Conservation (phyloP, 495 filamentous ascomycete genomes). For the Neurospora sp. region DNA sequence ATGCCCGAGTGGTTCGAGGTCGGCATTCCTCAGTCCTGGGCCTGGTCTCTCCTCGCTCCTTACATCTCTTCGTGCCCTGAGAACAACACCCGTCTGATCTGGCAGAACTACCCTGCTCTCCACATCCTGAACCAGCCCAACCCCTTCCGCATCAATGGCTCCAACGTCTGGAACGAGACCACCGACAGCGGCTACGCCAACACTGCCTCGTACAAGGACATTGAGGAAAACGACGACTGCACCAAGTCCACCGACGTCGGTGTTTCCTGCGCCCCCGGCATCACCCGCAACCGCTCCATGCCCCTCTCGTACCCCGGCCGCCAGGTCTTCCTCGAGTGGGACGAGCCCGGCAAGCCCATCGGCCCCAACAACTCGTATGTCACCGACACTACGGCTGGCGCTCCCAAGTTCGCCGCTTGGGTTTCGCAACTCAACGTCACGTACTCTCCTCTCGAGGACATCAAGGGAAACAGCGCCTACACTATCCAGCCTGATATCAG, state of each 20-base stretch:
- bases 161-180: constrained; percentile 45
- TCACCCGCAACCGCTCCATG: constrained; percentile 54
- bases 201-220: constrained; percentile 24
- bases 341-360: constrained; percentile 53
- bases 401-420: constrained; percentile 64
- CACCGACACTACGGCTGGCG: constrained; percentile 47
- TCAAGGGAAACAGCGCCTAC: constrained; percentile 44
- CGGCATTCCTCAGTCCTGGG: constrained; percentile 77
- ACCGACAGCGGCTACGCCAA: constrained; percentile 35
- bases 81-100: constrained; percentile 64
- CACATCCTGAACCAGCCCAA: constrained; percentile 71
- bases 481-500: constrained; percentile 59
- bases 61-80: constrained; percentile 72
- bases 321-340: constrained; percentile 62
- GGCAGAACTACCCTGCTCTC: constrained; percentile 83
- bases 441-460: constrained; percentile 56
- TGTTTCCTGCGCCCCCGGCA: constrained; percentile 48
- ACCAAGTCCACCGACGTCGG: constrained; percentile 39
- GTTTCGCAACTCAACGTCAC: constrained; percentile 78
- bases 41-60: constrained; percentile 76
- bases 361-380: constrained; percentile 79
- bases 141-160: constrained; percentile 47
- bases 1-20: constrained; percentile 81
- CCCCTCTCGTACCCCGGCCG: constrained; percentile 71
- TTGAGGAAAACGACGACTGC: constrained; percentile 37